Conservation (phyloP, 2,329 filamentous ascomycete genomes). For the Akanthomyces dipterigenus region DNA sequence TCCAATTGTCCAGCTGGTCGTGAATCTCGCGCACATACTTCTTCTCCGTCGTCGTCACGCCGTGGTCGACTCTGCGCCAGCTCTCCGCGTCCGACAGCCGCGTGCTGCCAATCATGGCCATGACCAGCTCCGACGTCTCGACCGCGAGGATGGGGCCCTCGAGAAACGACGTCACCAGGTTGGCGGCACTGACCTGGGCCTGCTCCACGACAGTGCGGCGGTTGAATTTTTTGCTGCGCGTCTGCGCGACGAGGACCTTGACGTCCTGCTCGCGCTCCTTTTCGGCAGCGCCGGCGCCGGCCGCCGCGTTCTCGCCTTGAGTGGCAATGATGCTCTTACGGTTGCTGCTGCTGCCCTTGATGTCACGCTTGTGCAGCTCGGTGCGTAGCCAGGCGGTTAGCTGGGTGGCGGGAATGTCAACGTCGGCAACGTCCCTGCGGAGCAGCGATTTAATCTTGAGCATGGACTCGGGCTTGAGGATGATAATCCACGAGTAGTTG, state of each 20-base stretch:
- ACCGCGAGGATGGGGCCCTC: conserved; percentile 79
- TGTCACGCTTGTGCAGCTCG: conserved; percentile 68
- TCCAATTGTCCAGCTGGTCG: conserved; percentile 63
- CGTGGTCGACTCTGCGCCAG: conserved; percentile 77
- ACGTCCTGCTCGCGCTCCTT: conserved; percentile 60
- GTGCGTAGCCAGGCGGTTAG: conserved; percentile 73
- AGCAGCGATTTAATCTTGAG: conserved; percentile 75
- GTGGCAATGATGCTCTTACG: conserved; percentile 19
- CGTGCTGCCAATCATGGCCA: conserved; percentile 70
- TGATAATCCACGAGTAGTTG: conserved; percentile 77
- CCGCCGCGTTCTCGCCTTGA: conserved; percentile 17
- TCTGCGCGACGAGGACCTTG: conserved; percentile 74
- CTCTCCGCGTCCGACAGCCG: conserved; percentile 71
- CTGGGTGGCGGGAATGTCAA: conserved; percentile 66
- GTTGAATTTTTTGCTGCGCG: conserved; percentile 87
- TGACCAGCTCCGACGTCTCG: conserved; percentile 76
- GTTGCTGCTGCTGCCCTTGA: conserved; percentile 40
- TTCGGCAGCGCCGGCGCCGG: conserved; percentile 25
- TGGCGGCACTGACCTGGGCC: conserved; percentile 52
- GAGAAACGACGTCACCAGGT: conserved; percentile 63
- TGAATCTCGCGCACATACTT: conserved; percentile 80
- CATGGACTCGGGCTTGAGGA: conserved; percentile 71
- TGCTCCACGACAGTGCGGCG: conserved; percentile 80
- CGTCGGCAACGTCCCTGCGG: conserved; percentile 67
- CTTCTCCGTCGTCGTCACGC: conserved; percentile 67